Base-by-base conservation (phyloP, 768 basidiomycete species). In the Cystobasidium tubakii region DNA sequence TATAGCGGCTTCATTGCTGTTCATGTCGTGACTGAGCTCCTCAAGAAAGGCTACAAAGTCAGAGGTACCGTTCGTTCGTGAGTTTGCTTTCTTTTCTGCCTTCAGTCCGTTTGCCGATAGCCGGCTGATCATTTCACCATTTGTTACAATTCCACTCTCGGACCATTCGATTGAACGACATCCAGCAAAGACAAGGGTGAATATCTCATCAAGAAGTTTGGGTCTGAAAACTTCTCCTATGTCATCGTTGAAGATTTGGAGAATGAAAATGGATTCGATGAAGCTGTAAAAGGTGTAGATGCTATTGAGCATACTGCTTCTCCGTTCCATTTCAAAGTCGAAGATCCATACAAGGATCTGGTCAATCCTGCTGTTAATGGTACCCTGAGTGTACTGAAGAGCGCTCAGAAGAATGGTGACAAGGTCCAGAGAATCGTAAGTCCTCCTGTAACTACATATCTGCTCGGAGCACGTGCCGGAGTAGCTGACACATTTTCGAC, bases 201-300 rank as follows among this genome's bases (percentile, higher is more conserved):
- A 50, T 4, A 64, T 54, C 13, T 74, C 65, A 1, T 13, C 34
- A 60, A 69, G 55, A 73, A 50, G 60, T 63, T 17, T 34, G 66
- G 46, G 50, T 34, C 31, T 33, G 42, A 33, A 2, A 29, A 23
- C 4, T 46, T 76, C 36, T 55, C 65, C 57, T 64, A 39, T 21
- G 64, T 33, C 3, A 81, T 89, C n/a, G 89, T 91, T 0, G 84
- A 85, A 60, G 89, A 92, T 78, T 88, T 91, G 74, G 82, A 82
- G 1, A 80, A 84, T 82, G 54, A 73, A 39, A 86, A 85, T 9
- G 88, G 87, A 0, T 92, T 90, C 74, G 90, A 91, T 78, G 86
- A 89, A 62, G 89, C 87, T 1, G 89, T 91, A 66, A 85, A 87
- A 79, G 89, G 85, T 0, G 86, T 91, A 7, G 87, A 89, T 75